Base-by-base conservation (phyloP, 208 protist genomes). In the Crithidia mellificae region DNA sequence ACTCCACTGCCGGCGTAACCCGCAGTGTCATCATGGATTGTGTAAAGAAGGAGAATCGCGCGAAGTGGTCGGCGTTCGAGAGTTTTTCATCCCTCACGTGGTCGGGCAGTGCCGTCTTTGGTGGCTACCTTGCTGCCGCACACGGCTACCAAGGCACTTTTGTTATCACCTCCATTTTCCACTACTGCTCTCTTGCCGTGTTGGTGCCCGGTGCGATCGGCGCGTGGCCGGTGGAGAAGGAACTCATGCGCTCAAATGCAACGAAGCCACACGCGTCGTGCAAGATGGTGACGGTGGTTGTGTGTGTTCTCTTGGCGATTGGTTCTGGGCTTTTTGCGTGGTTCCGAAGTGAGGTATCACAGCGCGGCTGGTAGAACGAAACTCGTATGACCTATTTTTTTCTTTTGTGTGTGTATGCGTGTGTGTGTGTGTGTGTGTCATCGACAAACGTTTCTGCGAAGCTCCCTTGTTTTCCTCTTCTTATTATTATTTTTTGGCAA, bases 1-100 rank as follows among this genome's bases (percentile, higher is more conserved):
- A 89, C 68, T 87, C 68, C 71, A 83, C 83, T 6, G 68, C 72
- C 17, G 83, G 74, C 25, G 55, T 92, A 19, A 83, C 78, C 2
- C 76, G 86, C 22, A 77, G 83, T 22, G 69, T 92, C 11, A 81
- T 92, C 34, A 92, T 92, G 86, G 86, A 92, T 59, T 36, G 85
- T 14, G 81, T 92, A 0, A 69, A 72, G 4, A 76, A 86, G 57
- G 52, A 72, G 57, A 56, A 68, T 41, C 80, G 71, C 34, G 77
- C 81, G 44, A 76, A 81, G 15, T 92, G 86, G 84, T 89, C 84
- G 30, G 86, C 86, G 17, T 53, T 92, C 11, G 86, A 92, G 70
- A 87, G 80, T n/a, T 55, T 89, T 24, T 80, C 87, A 67, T 83
- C 74, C 7, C 81, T 81, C 4, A 78, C 78, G 41, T 92, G 86